Conservation (phyloP, 805 yeast genomes). For the Priceomyces haplophilus region DNA sequence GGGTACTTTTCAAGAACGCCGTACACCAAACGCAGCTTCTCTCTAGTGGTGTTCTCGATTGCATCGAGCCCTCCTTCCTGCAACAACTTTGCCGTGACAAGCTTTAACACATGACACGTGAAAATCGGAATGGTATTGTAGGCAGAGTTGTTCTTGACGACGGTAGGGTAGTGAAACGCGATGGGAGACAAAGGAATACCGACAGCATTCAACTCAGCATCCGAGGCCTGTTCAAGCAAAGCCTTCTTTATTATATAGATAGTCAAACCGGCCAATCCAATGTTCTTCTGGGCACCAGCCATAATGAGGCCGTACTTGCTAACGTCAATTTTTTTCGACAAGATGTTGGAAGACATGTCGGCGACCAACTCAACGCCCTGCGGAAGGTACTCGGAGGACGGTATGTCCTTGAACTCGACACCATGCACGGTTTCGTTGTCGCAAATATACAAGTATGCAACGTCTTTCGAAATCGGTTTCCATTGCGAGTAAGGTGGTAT, state of each 20-base stretch:
- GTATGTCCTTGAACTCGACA: slow-evolving; percentile 63
- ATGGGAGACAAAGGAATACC: slow-evolving; percentile 83
- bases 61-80: slow-evolving; percentile 66
- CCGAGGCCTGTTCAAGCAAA: slow-evolving; percentile 64
- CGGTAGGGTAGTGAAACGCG: slow-evolving; percentile 83
- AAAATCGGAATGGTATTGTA: slow-evolving; percentile 96
- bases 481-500: slow-evolving; percentile 68
- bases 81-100: slow-evolving; percentile 66
- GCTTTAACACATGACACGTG: slow-evolving; percentile 79
- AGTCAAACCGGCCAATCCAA: slow-evolving; percentile 94
- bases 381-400: slow-evolving; percentile 56
- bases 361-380: slow-evolving; percentile 77
- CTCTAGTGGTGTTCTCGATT: slow-evolving; percentile 52
- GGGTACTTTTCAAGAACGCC: slow-evolving; percentile 62
- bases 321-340: slow-evolving; percentile 78
- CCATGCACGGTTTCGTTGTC: slow-evolving; percentile 98
- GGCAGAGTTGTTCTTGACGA: slow-evolving; percentile 84
- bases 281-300: slow-evolving; percentile 99
- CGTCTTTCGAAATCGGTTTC: slow-evolving; percentile 52
- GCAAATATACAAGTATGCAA: slow-evolving; percentile 85
- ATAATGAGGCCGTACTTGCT: slow-evolving; percentile 82
- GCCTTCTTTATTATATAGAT: slow-evolving; percentile 85
- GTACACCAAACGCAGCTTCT: slow-evolving; percentile 66
- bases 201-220: slow-evolving; percentile 54
- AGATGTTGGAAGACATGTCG: slow-evolving; percentile 91